Percentiles rank a stretch among this genome's conserved stretches.
These are phyloP conservation scores for Kodamaea leandrae DNA, from an alignment of 805 yeast genomes.

Conservation along the genomic window DNA sequence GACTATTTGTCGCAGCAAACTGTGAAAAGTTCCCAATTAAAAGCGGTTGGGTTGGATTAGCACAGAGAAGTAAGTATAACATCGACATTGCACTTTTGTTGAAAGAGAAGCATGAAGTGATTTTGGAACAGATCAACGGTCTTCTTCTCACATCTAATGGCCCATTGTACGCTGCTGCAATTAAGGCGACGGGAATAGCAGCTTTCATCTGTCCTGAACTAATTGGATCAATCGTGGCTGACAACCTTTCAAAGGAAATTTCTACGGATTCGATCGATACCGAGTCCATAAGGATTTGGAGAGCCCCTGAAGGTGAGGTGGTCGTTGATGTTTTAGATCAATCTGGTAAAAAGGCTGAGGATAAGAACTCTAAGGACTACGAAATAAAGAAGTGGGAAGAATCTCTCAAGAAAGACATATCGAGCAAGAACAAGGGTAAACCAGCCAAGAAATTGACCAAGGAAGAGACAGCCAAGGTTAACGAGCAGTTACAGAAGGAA, in stretches of 20 bases:
- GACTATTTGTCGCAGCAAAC: slow-evolving; percentile 30
- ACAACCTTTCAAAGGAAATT: slow-evolving; percentile 44
- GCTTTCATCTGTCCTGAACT: slow-evolving; percentile 60
- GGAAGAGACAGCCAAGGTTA: slow-evolving; percentile 68
- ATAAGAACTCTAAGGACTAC: slow-evolving; percentile 78
- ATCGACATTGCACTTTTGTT: slow-evolving; percentile 66
- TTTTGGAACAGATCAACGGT: slow-evolving; percentile 26
- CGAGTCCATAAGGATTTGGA: slow-evolving; percentile 61
- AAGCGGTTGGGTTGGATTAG: slow-evolving; percentile 77
- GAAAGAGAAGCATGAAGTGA: slow-evolving; percentile 18
- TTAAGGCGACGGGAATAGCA: slow-evolving; percentile 33
- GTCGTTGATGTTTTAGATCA: slow-evolving; percentile 61
- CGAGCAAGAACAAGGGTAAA: slow-evolving; percentile 44
- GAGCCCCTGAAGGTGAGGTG: slow-evolving; percentile 63
- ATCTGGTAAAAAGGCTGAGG: slow-evolving; percentile 44
- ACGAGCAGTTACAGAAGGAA: slow-evolving; percentile 65
- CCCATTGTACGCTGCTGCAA: slow-evolving; percentile 49
- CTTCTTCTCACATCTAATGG: neutral
- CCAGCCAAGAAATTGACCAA: slow-evolving; percentile 60
- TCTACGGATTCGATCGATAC: slow-evolving; percentile 37
- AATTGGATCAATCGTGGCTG: slow-evolving; percentile 50
- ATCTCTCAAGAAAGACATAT: slow-evolving; percentile 69
- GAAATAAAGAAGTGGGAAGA: slow-evolving; percentile 91
- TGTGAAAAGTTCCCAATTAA: slow-evolving; percentile 27
- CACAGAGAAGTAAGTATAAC: slow-evolving; percentile 47